phyloP scores from a whole-genome alignment of 306 rosid genomes.

The Bauhinia variegata region DNA sequence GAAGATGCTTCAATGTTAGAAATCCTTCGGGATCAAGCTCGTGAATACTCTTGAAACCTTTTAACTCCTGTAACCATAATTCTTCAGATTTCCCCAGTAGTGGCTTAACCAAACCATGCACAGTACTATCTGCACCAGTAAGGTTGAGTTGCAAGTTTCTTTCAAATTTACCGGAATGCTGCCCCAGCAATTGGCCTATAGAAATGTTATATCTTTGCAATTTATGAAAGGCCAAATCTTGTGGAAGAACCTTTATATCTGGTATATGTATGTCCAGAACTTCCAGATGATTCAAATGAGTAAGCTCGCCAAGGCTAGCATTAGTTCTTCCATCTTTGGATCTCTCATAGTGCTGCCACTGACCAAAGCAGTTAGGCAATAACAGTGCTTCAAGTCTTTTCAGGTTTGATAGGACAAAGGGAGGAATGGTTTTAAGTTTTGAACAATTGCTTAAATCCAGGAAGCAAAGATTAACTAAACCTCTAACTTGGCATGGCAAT shows the following conservation, averaged over 20 bases:
- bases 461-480: neutral
- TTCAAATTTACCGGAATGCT: accelerated
- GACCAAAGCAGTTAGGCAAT: neutral
- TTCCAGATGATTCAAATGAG: neutral
- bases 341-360: neutral
- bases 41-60: neutral
- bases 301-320: neutral
- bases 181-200: neutral
- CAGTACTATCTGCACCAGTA: accelerated
- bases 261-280: neutral
- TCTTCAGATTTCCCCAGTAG: neutral
- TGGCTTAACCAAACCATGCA: accelerated
- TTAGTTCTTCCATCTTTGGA: neutral
- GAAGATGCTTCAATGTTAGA: neutral
- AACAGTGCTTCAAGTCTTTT: neutral
- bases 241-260: neutral
- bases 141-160: neutral
- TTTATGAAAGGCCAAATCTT: neutral
- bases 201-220: neutral
- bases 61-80: neutral
- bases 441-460: neutral
- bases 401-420: neutral
- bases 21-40: neutral
- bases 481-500: neutral
- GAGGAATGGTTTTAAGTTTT: neutral